Base-by-base conservation (phyloP, 2,329 filamentous ascomycete genomes). In the Teratosphaeria epicoccoides region DNA sequence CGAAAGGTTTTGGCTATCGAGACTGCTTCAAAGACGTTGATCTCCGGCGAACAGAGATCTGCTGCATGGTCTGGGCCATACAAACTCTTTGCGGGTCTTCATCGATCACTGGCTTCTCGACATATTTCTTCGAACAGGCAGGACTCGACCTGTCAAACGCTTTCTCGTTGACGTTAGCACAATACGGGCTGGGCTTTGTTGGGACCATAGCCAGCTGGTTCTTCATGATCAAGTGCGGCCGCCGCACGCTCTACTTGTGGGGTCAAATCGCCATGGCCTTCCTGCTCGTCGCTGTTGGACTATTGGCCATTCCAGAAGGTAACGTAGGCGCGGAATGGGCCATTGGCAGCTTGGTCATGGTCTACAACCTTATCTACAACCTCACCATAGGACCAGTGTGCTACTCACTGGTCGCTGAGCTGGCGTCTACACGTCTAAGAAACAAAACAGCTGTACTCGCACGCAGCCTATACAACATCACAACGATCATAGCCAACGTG, bases 11-110 rank as follows among this genome's bases (percentile, higher is more conserved):
- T 0, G 67, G 59, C 0, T 80, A 79, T 58, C 55, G 56, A 12
- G 75, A 80, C 60, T 77, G 75, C 60, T 81, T 82, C 68, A 71
- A 67, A 29, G 75, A 75, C 5, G 58, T 72, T 25, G 74, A 82
- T 57, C 66, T 75, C 53, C 68, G 71, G 1, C 67, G 71, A 2
- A 73, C 71, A 3, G 70, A 73, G 52, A 70, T 73, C 23, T 65
- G 65, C 12, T 69, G 62, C 55, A 59, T 66, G 28, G 60, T 61
- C 20, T 73, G 66, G 66, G 54, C 63, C 3, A 61, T 63, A 2
- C 70, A 72, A 56, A 61, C 55, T 14, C 54, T 70, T 0, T 66
- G 62, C 44, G 61, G 59, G 1, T 64, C 66, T 1, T 56, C 58
- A 0, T 57, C 59, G 2, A 55, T 71, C 24, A 66, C 66, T 54